Base-by-base conservation (phyloP, 495 filamentous ascomycete species). In the Physcia stellaris region DNA sequence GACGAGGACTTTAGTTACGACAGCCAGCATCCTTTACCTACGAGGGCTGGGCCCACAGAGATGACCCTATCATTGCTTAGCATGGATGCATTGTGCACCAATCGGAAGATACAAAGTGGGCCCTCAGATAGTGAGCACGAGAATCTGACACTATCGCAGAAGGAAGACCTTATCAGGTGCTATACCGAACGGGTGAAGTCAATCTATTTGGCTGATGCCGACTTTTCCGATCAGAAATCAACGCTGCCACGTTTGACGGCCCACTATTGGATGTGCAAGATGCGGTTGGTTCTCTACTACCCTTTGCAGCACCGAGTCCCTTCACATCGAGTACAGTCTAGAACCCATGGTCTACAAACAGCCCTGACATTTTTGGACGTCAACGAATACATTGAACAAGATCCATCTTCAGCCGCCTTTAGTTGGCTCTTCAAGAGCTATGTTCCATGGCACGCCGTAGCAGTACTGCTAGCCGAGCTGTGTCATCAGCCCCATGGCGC, bases 401-500 rank as follows among this genome's bases (percentile, higher is more conserved):
- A 49, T 13, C 37, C 37, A 12, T 29, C 36, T 22, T 38, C 39
- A 11, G 46, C 39, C 16, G 38, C 35, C 24, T 69, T 59, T 60
- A 47, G 39, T 6, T 67, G 64, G 64, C 56, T 59, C 24, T 54
- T 51, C 2, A 51, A 46, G 1, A 48, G 62, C 21, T 67, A 58
- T 50, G 57, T 63, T 10, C 64, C 62, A 13, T 69, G 65, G 65
- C 64, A 69, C 37, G 55, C 55, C 1, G 50, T 69, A 2, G 62
- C 60, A 10, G 58, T 67, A 13, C 58, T 60, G 4, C 56, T 94
- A 6, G 70, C 83, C 1, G 88, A 95, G 48, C 66, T 92, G 3
- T 80, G 79, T 49, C 71, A 80, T 18, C 74, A 83, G 17, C 74
- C 79, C 15, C 70, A 66, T 24, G 67, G 76, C 33, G 75, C 76